Percentiles rank a stretch among this genome's conserved stretches.
phyloP scores from a whole-genome alignment of 441 rosid genomes.

The Erodium trifolium region DNA sequence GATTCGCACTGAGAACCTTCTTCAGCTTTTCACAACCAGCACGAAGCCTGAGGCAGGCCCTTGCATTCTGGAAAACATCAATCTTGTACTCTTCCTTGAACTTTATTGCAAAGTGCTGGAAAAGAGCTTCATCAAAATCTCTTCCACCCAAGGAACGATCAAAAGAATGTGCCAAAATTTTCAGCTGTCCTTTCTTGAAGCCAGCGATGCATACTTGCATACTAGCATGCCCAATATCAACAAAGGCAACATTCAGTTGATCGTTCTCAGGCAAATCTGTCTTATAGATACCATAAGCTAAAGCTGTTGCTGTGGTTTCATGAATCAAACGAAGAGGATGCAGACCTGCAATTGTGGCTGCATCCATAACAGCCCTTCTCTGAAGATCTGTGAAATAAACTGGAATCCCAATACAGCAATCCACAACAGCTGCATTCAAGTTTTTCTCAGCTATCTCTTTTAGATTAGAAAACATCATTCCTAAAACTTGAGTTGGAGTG shows the following conservation, averaged over 20 bases:
- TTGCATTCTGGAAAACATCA: slow-evolving; percentile 78
- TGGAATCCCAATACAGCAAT: slow-evolving; percentile 95
- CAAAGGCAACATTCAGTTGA: slow-evolving; percentile 74
- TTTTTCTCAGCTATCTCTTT: slow-evolving; percentile 85
- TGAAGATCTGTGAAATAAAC: slow-evolving; percentile 89
- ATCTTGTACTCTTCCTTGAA: slow-evolving; percentile 85
- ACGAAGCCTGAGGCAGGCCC: slow-evolving; percentile 81
- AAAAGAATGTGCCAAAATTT: slow-evolving; percentile 62
- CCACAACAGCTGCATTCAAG: slow-evolving; percentile 73
- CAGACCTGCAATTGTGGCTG: slow-evolving; percentile 88
- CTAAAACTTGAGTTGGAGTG: slow-evolving; percentile 86
- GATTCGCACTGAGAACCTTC: slow-evolving; percentile 92
- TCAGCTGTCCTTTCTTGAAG: slow-evolving; percentile 76
- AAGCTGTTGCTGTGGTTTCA: slow-evolving; percentile 88
- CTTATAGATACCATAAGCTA: slow-evolving; percentile 94
- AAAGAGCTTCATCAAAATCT: slow-evolving; percentile 85
- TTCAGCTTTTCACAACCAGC: slow-evolving; percentile 82
- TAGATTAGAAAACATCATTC: slow-evolving; percentile 76
- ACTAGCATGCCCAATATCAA: slow-evolving; percentile 89
- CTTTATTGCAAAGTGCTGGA: slow-evolving; percentile 65
- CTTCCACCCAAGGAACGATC: slow-evolving; percentile 84
- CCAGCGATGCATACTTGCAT: slow-evolving; percentile 95
- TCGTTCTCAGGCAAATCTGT: slow-evolving; percentile 87
- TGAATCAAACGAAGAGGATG: slow-evolving; percentile 77
- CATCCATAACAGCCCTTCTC: slow-evolving; percentile 88